Base-by-base conservation (phyloP, 1,284 basidiomycete genomes). In the Microstroma glucosiphilum region DNA sequence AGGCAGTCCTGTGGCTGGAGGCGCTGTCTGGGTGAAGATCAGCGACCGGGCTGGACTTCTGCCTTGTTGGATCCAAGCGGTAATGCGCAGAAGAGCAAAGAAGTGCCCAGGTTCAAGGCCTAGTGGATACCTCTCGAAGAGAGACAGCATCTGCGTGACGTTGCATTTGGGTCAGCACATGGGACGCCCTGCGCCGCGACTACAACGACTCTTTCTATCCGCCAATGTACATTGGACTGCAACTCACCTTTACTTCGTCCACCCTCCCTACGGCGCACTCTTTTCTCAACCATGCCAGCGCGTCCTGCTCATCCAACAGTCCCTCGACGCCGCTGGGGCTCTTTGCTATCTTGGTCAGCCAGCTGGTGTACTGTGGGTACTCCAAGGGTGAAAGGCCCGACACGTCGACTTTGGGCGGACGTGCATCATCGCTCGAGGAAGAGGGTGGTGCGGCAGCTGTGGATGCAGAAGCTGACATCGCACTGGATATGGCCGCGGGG, bases 331-430 rank as follows among this genome's bases (percentile, higher is more conserved):
- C 73, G 48, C 69, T 69, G 53, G 72, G 72, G 0, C 75, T 65
- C 1, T 71, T 69, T 63, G 71, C 73, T 63, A 79, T 69, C 46
- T 63, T 67, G 41, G 56, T 63, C 40, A 72, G 69, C 67, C 73
- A 73, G 46, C 64, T 63, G n/a, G 65, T 63, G 59, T 70, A 78
- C 60, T 66, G 60, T 40, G 67, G 58, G 54, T 73, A 77, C 58
- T 79, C 77, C n/a, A 64, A 64, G 7, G 77, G 75, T 4, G 75
- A 77, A 17, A 79, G 70, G n/a, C 73, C 77, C 17, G 76, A 75
- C 26, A 65, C 64, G 51, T 77, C 70, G 49, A 79, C 65, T 21
- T 54, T 65, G 58, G 56, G 63, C 66, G 37, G 59, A 61, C 51
- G 49, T 56, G 37, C 6, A 13, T 54, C 51, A 26, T 54, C 51